Base-by-base conservation (phyloP, 2,329 filamentous ascomycete genomes). In the Trichophyton mentagrophytes region DNA sequence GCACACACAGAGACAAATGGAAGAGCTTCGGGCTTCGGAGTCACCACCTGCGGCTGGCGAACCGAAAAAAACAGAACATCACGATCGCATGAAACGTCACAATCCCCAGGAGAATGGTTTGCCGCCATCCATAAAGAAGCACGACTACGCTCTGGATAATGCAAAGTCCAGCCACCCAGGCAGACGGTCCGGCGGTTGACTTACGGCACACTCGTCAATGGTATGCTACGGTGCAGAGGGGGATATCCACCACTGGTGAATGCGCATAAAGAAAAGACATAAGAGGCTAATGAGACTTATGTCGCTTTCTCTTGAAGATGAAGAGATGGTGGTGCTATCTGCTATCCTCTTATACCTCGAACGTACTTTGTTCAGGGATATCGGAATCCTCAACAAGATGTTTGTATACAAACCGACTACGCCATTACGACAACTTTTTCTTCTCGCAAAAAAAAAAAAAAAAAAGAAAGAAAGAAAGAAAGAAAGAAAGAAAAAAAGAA, bases 1-100 rank as follows among this genome's bases (percentile, higher is more conserved):
- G 47, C 64, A 66, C 55, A 66, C 64, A 2, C 57, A 62, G 44
- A 55, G 58, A 17, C 63, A 65, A 36, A 64, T 65, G 13, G 60
- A 63, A 6, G 59, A 51, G 3, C 57, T 64, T 15, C 33, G 17
- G 49, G 38, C 27, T 25, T 44, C 36, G 15, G 49, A 42, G 44
- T 27, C 55, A 15, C 36, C 55, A 1, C 17, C 33, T 6, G 36
- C 13, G 11, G 20, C n/a, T 11, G 40, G 9, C 17, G 40, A 57
- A 57, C 22, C 36, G 17, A 58, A 40, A 6, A 27, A 58, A n/a
- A 2, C 17, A 15, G 42, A 44, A 36, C 33, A 44, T 7, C 7
- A 7, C 22, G 36, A 42, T 20, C 30, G 15, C 13, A n/a, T 9
- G 27, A 58, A 58, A 15, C 22, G 9, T 11, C 30, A 58, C 25